These are phyloP conservation scores for Auriculariales sp. DNA, from an alignment of 768 basidiomycete genomes.

Conservation along the genomic window DNA sequence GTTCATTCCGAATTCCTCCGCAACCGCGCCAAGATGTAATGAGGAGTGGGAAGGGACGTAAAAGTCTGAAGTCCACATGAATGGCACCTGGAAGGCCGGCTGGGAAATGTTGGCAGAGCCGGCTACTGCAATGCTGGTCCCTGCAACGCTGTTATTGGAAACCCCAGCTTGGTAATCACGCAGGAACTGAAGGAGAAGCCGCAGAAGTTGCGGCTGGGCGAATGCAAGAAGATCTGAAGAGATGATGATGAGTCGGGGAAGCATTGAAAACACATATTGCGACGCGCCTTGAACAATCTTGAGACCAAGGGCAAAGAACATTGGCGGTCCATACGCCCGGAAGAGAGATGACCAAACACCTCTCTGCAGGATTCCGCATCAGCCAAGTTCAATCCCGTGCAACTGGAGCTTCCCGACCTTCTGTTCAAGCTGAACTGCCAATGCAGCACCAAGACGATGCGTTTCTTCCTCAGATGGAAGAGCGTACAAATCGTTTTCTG, in stretches of 20 bases:
- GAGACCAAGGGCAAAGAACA: constrained; percentile 42
- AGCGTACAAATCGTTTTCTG: constrained; percentile 75
- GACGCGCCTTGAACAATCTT: constrained; percentile 72
- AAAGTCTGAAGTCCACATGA: no score
- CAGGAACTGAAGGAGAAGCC: constrained; percentile 68
- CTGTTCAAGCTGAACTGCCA: no score
- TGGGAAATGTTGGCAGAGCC: no score
- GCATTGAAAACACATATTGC: no score
- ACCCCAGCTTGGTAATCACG: constrained; percentile 47
- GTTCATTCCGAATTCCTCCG: not conserved
- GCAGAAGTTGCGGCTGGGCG: constrained; percentile 75
- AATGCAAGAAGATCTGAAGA: constrained; percentile 76
- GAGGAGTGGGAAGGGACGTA: no score
- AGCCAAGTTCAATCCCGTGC: no score
- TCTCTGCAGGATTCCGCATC: no score
- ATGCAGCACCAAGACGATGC: constrained; percentile 46
- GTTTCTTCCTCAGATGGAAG: constrained; percentile 57
- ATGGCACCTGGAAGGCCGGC: no score
- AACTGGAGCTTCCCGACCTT: no score
- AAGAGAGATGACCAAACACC: constrained; percentile 64
- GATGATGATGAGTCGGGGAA: no score
- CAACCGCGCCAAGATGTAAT: no score
- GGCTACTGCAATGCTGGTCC: no score
- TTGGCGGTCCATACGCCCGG: constrained; percentile 60
- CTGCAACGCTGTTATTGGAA: not conserved